Conservation (phyloP, 345 rosid genomes). For the Melaleuca quinquenervia region DNA sequence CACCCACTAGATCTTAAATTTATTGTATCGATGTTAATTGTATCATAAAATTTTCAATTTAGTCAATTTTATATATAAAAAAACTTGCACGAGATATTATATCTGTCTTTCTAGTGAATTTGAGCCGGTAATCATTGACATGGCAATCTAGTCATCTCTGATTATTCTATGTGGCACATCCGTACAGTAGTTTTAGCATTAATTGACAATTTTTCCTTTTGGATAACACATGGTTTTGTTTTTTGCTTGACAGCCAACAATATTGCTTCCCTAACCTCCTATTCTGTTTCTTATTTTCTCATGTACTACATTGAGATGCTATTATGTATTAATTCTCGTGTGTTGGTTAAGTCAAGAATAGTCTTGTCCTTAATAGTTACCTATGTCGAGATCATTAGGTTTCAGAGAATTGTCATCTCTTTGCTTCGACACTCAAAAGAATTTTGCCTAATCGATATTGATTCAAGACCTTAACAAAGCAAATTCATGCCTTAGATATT, state of each 20-base stretch:
- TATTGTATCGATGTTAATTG: fast-evolving
- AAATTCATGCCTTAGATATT: not conserved
- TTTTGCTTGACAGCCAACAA: not conserved
- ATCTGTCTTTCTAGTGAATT: not conserved
- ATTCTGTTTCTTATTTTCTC: not conserved
- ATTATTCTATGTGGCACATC: not conserved
- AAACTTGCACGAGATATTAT: no score
- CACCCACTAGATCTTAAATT: fast-evolving
- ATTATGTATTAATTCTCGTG: not conserved
- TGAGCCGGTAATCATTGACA: fast-evolving
- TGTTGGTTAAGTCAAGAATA: not conserved
- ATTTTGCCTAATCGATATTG: not conserved
- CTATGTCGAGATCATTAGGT: not conserved
- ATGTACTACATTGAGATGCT: not conserved
- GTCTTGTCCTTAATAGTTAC: not conserved
- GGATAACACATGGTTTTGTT: not conserved
- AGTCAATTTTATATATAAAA: fast-evolving
- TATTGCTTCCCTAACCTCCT: not conserved
- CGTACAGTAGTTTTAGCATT: not conserved
- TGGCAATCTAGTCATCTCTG: not conserved
- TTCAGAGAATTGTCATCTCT: not conserved
- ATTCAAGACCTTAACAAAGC: not conserved
- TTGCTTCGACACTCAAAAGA: not conserved
- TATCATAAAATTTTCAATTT: fast-evolving
- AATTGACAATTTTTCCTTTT: not conserved